A percentile compares a stretch with the other conserved stretches of the same genome.
phyloP scores from a whole-genome alignment of 345 rosid genomes.

The Citropsis articulata region DNA sequence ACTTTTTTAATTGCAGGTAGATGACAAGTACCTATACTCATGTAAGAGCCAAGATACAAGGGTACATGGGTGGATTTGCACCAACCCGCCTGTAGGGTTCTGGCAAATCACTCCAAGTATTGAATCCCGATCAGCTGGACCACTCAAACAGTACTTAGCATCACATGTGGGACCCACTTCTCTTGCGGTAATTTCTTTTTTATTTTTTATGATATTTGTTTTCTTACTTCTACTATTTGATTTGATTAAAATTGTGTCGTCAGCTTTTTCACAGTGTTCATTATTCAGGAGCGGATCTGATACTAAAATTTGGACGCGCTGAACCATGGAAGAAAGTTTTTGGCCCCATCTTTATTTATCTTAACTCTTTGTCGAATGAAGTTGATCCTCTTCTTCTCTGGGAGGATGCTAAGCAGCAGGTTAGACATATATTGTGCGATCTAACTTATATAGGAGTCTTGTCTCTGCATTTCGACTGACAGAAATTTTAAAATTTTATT shows the following conservation, averaged over 20 bases:
- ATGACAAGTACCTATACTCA: conserved; percentile 86
- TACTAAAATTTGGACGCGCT: conserved; percentile 42
- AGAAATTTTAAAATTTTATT: conserved; percentile 4
- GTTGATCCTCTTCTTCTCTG: conserved; percentile 60
- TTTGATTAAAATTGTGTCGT: neutral
- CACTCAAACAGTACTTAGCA: conserved; percentile 71
- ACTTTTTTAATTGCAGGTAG: conserved; percentile 48
- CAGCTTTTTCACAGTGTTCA: conserved; percentile 88
- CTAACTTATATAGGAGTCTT: neutral
- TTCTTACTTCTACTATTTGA: neutral
- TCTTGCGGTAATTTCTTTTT: conserved; percentile 59
- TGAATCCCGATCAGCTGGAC: conserved; percentile 89
- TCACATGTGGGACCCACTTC: conserved; percentile 86
- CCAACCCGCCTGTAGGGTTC: conserved; percentile 63
- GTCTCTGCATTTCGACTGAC: neutral
- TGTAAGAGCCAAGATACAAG: conserved; percentile 55
- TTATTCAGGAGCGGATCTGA: conserved; percentile 75
- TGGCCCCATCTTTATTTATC: conserved; percentile 78
- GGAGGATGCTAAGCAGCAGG: conserved; percentile 85
- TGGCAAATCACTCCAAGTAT: conserved; percentile 98
- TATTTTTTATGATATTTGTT: neutral
- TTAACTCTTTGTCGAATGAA: conserved; percentile 51
- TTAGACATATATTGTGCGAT: neutral
- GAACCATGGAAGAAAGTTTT: conserved; percentile 93
- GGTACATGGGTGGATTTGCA: conserved; percentile 92